Evolutionary conservation across 2,329 filamentous ascomycete genomes (phyloP).

Genomic region (Paecilomyces variotii): DNA sequence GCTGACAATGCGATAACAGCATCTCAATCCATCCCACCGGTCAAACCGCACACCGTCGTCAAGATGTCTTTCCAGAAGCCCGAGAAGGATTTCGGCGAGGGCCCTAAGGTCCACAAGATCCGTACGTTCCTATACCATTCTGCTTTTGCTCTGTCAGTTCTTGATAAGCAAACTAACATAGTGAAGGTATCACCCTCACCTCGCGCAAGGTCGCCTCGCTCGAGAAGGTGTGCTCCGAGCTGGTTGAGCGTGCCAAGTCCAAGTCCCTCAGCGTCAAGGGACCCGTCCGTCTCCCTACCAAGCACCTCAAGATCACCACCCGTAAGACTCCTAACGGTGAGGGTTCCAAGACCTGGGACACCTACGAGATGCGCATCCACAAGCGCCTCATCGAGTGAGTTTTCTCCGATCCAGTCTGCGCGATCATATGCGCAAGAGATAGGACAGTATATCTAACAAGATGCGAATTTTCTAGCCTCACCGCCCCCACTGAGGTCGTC

Average conservation of each 20-base stretch:
- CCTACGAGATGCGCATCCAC: slow-evolving; percentile 98
- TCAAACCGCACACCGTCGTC: slow-evolving; percentile 28
- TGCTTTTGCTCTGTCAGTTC: too few relatives aligned
- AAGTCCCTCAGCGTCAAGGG: slow-evolving; percentile 99
- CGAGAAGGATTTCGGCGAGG: slow-evolving; percentile 89
- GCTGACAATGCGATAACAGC: neutral
- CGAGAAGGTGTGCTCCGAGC: slow-evolving; percentile 96
- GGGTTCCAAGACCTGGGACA: slow-evolving; percentile 99
- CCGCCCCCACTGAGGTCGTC: slow-evolving; percentile 81
- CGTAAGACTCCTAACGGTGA: slow-evolving; percentile 99
- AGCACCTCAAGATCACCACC: slow-evolving; percentile 93
- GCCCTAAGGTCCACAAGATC: slow-evolving; percentile 94
- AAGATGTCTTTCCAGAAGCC: slow-evolving; percentile 92
- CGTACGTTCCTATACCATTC: slow-evolving; percentile 36
- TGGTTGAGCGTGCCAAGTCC: slow-evolving; percentile 95
- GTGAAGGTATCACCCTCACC: slow-evolving; percentile 70
- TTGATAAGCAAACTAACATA: too few relatives aligned
- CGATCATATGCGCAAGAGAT: neutral
- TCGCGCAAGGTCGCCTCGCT: slow-evolving; percentile 89
- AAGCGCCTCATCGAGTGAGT: slow-evolving; percentile 92
- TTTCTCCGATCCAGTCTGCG: neutral
- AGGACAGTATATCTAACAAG: slow-evolving; percentile 7
- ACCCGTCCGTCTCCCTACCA: slow-evolving; percentile 93
- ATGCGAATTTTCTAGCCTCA: slow-evolving; percentile 50
- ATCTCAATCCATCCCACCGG: slow-evolving; percentile 13